phyloP scores from a whole-genome alignment of 371 early-diverging fungal species.

The Rhizopus arrhizus region DNA sequence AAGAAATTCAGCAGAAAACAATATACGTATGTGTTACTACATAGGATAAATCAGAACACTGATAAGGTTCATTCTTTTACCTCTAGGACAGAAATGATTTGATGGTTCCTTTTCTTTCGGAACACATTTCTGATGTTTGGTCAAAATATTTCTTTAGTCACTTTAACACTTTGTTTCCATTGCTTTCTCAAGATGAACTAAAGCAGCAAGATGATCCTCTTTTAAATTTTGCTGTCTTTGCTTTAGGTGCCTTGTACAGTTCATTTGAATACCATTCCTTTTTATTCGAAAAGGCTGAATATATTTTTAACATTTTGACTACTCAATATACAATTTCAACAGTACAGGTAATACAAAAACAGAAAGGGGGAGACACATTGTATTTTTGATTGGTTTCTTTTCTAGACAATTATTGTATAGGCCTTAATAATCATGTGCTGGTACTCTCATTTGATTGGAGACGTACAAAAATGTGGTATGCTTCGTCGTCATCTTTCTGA shows the following conservation, averaged over 20 bases:
- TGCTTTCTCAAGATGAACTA: conserved; percentile 43
- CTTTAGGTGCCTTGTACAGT: conserved; percentile 24
- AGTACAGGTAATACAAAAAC: conserved; percentile 26
- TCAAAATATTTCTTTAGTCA: conserved; percentile 35
- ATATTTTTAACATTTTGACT: not conserved
- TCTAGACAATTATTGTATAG: conserved; percentile 15
- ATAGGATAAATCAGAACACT: conserved; percentile 32
- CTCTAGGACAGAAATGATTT: conserved; percentile 46
- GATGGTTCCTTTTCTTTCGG: conserved; percentile 26
- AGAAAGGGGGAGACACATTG: not conserved
- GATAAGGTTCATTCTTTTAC: conserved; percentile 50
- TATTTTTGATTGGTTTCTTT: not conserved
- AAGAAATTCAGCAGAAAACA: conserved; percentile 5
- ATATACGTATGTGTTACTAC: conserved; percentile 36
- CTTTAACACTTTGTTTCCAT: conserved; percentile 49
- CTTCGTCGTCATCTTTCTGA: conserved; percentile 28
- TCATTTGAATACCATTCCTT: conserved; percentile 11
- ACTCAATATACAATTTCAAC: conserved; percentile 22
- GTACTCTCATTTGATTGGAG: conserved; percentile 40
- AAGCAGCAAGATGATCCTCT: conserved; percentile 31
- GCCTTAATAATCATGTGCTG: conserved; percentile 46
- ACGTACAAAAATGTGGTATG: conserved; percentile 26
- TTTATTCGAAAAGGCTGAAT: not conserved
- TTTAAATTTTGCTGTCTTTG: conserved; percentile 39
- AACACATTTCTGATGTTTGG: conserved; percentile 19